Evolutionary conservation across 192 early-diverging fungal genomes (phyloP), one percentile per base, ranked within the genome.

Genomic region (Linnemannia schmuckeri): DNA sequence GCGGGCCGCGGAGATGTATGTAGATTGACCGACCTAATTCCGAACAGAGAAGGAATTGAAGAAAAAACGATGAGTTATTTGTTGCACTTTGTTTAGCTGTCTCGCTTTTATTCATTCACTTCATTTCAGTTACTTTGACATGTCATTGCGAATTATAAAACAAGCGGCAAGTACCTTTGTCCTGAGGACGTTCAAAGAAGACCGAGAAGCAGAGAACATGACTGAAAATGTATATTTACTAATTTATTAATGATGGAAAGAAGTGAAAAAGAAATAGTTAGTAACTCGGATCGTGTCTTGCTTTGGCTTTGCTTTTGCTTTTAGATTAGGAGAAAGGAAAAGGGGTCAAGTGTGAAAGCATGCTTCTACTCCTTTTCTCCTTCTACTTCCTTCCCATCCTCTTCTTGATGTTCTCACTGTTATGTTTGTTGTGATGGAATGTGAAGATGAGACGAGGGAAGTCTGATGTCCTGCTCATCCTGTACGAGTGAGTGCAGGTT

Each of bases 121-220:
- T 37, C 15, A 0, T 69, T 69, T 5, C 33, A 22, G 40, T 66
- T 4, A 66, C 38, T 42, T 38, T 71, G 35, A 22, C 70, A 42
- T 66, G 55, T 35, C 70, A 71, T 24, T n/a, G 5, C 38, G 12
- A 41, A 4, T 38, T 70, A 33, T 4, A 22, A 37, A 33, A 37
- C 74, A 54, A 27, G 5, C 33, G 55, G 27, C 4, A 35, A 61
- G 40, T 78, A 81, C 85, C 80, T 78, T 81, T 54, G 80, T 81
- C 84, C 75, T 86, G 70, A 86, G 75, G 70, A 74, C 84, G 52
- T 81, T 76, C 49, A 86, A 8, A 3, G 84, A 81, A 18, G 78
- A 81, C 44, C 84, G 84, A 69, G 84, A 70, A 49, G 84, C 84
- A 33, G 84, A 72, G 70, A 86, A 86, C 84, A 86, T 86, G 55